phyloP scores from a whole-genome alignment of 495 filamentous ascomycete species.

The Usnea hakonensis region DNA sequence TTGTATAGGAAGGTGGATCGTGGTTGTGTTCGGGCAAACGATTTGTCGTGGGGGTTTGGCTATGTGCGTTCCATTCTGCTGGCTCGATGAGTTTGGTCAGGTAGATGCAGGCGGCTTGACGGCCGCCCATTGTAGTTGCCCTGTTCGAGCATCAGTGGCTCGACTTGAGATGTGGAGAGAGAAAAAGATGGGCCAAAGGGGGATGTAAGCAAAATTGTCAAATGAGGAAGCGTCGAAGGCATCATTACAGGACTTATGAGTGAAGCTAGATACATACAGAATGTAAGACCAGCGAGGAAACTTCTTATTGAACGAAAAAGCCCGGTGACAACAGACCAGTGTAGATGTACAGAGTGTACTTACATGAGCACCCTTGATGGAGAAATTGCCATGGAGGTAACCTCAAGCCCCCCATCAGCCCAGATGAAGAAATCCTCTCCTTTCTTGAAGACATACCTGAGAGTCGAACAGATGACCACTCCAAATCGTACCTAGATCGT shows the following conservation, averaged over 20 bases:
- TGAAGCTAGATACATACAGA: not conserved
- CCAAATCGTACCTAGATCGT: not conserved
- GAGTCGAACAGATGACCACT: not conserved
- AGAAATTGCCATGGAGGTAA: slow-evolving; percentile 4
- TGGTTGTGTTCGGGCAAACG: not conserved
- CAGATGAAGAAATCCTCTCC: not conserved
- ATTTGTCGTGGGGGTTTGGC: not conserved
- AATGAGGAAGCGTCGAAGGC: not conserved
- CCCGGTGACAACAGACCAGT: not conserved
- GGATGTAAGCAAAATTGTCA: not conserved
- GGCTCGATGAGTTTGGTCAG: not conserved
- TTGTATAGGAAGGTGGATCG: not conserved
- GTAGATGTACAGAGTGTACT: not conserved
- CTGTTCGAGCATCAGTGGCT: not conserved
- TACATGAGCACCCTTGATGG: slow-evolving; percentile 10
- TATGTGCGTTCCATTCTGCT: not conserved
- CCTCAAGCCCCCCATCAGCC: not conserved
- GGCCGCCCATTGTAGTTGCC: slow-evolving; percentile 1
- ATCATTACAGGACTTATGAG: not conserved
- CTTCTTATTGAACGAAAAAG: not conserved
- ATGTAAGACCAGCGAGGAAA: too few relatives aligned
- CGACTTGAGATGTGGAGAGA: too few relatives aligned
- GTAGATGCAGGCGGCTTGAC: not conserved
- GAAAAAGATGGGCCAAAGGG: not conserved
- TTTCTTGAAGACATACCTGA: not conserved